Base-by-base conservation (phyloP, 2,329 filamentous ascomycete species). In the Talaromyces albobiverticillius region DNA sequence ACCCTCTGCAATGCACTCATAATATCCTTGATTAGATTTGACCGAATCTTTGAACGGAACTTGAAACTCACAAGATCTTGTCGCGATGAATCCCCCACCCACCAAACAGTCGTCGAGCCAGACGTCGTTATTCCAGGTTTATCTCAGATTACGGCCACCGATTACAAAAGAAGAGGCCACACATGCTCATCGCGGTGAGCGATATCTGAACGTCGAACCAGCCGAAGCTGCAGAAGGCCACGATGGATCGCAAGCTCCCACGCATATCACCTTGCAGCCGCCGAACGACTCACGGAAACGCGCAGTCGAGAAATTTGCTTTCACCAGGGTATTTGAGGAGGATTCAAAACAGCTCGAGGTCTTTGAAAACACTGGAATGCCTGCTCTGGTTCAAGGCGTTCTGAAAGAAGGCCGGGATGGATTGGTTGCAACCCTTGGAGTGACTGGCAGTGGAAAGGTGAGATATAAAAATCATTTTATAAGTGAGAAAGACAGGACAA, bases 371-470 rank as follows among this genome's bases (percentile, higher is more conserved):
- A 89, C 88, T 0, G 87, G 87, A 22, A 83, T 96, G 42, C 76
- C 88, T 13, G 80, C 84, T 1, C 77, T 96, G 41, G 82, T 96
- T 6, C 86, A 93, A 63, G 90, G 90, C 18, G 91, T 96, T 3
- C 69, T 99, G 31, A 83, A 86, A 48, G 87, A 94, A 59, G 90
- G 91, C 16, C 87, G 90, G 60, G 93, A 97, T 79, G 92, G 90
- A 9, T 76, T 97, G 53, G 77, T 99, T 51, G 94, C 94, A 26
- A 97, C 94, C 6, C 73, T 99, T 55, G 94, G 94, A 14, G 91
- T 96, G 41, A 96, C 93, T 7, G 94, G 94, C 11, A 96, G 92
- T 47, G 94, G 94, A 71, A 99, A 99, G 85, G 93, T 95, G 45
- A 55, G 46, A 48, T 32, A 16, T 40, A 18, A 2, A 9, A 22